phyloP scores from a whole-genome alignment of 306 rosid species.

The Datisca glomerata region DNA sequence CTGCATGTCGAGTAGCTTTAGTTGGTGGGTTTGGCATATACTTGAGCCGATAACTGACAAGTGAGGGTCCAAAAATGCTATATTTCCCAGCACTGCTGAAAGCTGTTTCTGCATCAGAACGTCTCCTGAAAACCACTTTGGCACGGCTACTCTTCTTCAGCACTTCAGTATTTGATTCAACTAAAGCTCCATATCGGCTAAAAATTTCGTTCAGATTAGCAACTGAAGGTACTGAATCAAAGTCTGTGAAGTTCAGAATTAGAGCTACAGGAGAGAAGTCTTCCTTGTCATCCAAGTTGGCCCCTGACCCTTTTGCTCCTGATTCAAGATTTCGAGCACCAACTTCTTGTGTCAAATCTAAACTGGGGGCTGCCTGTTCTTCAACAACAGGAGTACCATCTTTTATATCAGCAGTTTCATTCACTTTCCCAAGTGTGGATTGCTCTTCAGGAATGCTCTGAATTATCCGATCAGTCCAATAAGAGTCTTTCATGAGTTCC shows the following conservation, averaged over 20 bases:
- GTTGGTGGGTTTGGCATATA: slow-evolving; percentile 21
- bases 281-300: slow-evolving; percentile 18
- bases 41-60: slow-evolving; percentile 71
- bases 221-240: slow-evolving; percentile 49
- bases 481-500: slow-evolving; percentile 36
- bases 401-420: slow-evolving; percentile 16
- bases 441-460: slow-evolving; percentile 36
- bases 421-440: slow-evolving; percentile 16
- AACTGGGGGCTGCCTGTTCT: slow-evolving; percentile 6
- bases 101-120: slow-evolving; percentile 58
- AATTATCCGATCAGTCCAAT: slow-evolving; percentile 56
- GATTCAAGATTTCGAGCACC: slow-evolving; percentile 11
- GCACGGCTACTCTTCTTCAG: slow-evolving; percentile 49
- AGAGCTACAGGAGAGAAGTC: slow-evolving; percentile 44
- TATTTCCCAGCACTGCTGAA: slow-evolving; percentile 83
- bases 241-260: slow-evolving; percentile 48
- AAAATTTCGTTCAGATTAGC: slow-evolving; percentile 48
- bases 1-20: slow-evolving; percentile 12
- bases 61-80: slow-evolving; percentile 71
- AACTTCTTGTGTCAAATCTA: slow-evolving; percentile 9
- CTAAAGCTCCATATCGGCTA: slow-evolving; percentile 39
- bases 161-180: slow-evolving; percentile 56
- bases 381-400: slow-evolving; percentile 7
- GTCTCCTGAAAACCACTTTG: slow-evolving; percentile 52
- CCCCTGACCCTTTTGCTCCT: slow-evolving; percentile 15